Base-by-base conservation (phyloP, 2,329 filamentous ascomycete species). In the Dactylonectria estremocensis region DNA sequence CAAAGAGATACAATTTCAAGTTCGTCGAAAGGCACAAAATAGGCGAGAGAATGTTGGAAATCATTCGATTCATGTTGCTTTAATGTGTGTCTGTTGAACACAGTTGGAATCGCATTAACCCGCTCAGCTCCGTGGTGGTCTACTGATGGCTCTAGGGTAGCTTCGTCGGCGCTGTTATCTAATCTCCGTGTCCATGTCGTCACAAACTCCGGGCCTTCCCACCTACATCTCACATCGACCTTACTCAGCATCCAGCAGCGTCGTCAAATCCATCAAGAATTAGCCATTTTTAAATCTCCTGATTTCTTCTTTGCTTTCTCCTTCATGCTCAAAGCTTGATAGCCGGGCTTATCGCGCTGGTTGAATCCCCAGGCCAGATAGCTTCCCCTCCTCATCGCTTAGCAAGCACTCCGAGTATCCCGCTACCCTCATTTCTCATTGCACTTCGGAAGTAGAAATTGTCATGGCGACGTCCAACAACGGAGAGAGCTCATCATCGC, bases 151-250 rank as follows among this genome's bases (percentile, higher is more conserved):
- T 35, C 18, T 53, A 53, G 50, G 50, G 50, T 53, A 53, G 50
- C 50, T 28, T 22, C 35, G 20, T 53, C 50, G 9, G 28, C 3
- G 5, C 11, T 6, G 64, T 69, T 73, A 74, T 74, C 71, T 72
- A 69, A 74, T 73, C 71, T 72, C 69, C 71, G 71, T 16, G n/a
- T 46, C 45, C 57, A 73, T 73, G 71, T 74, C 71, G 71, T 73
- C 71, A 73, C 71, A 70, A 70, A 56, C 71, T 73, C 33, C 37
- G 53, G 64, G 69, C 71, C 70, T 48, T 43, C 33, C 50, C 28
- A 37, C 52, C 55, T 28, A 63, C 68, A 61, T 73, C 59, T 58
- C 37, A 28, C 37, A 37, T 50, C 53, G 31, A 50, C 55, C 62
- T 40, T 48, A 1, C 33, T 35, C 40, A 62, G 31, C 28, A 45